Evolutionary conservation across 169 alveolate species (phyloP).

Genomic region (Plasmodium chabaudi): DNA sequence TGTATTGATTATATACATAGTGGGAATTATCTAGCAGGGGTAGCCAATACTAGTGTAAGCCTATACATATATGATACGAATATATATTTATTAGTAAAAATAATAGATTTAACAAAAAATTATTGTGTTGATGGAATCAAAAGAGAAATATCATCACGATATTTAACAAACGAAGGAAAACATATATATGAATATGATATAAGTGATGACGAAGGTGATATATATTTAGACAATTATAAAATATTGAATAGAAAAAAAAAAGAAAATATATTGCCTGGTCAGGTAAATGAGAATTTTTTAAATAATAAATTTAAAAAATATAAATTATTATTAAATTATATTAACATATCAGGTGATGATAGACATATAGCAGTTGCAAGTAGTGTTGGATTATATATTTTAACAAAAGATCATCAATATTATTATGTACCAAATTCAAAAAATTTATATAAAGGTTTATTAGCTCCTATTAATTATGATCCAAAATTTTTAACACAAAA

Average conservation of each 20-base stretch:
- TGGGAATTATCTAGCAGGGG: slow-evolving; percentile 50
- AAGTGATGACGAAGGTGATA: slow-evolving; percentile 70
- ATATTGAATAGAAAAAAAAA: slow-evolving; percentile 45
- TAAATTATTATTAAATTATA: slow-evolving; percentile 48
- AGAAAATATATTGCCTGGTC: slow-evolving; percentile 48
- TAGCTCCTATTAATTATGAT: slow-evolving; percentile 75
- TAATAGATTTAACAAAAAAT: slow-evolving; percentile 48
- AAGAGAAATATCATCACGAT: slow-evolving; percentile 53
- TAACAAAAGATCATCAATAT: slow-evolving; percentile 75
- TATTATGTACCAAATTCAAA: slow-evolving; percentile 66
- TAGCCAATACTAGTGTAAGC: slow-evolving; percentile 51
- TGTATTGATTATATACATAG: slow-evolving; percentile 47
- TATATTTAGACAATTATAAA: slow-evolving; percentile 33
- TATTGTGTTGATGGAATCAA: slow-evolving; percentile 53
- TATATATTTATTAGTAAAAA: slow-evolving; percentile 17
- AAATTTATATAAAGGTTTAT: slow-evolving; percentile 50
- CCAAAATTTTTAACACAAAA: slow-evolving; percentile 87
- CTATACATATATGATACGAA: slow-evolving; percentile 53
- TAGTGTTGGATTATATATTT: slow-evolving; percentile 76
- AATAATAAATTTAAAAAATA: slow-evolving; percentile 47
- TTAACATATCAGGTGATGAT: slow-evolving; percentile 78
- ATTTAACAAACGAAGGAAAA: slow-evolving; percentile 38
- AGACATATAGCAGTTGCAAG: slow-evolving; percentile 80
- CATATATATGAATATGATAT: slow-evolving; percentile 33
- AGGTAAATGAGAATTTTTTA: slow-evolving; percentile 33